These are phyloP conservation scores for Mucor lusitanicus DNA, from an alignment of 371 early-diverging fungal genomes.

Conservation along the genomic window DNA sequence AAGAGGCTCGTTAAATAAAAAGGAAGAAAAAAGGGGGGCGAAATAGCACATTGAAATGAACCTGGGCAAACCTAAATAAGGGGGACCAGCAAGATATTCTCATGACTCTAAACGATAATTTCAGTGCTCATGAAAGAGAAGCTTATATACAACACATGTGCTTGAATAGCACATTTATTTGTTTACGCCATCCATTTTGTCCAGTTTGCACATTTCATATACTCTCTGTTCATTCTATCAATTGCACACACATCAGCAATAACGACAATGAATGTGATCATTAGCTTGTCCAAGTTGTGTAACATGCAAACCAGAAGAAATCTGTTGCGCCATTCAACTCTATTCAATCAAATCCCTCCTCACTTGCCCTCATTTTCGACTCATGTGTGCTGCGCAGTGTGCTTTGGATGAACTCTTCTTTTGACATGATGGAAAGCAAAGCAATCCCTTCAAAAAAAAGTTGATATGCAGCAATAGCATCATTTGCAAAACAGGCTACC, in stretches of 20 bases:
- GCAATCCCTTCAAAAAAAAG: too few relatives aligned
- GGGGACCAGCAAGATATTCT: neutral
- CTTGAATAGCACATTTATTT: neutral
- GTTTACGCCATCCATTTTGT: neutral
- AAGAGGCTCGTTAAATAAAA: neutral
- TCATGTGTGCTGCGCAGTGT: neutral
- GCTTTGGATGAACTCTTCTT: neutral
- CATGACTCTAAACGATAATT: neutral
- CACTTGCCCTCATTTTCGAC: neutral
- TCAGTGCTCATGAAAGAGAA: too few relatives aligned
- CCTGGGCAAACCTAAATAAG: slow-evolving; percentile 1
- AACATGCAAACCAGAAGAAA: neutral
- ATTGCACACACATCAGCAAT: neutral
- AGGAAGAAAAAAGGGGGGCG: slow-evolving; percentile 6
- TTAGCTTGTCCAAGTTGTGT: neutral
- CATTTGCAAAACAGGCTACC: neutral
- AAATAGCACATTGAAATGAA: neutral
- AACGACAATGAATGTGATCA: neutral
- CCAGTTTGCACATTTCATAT: neutral
- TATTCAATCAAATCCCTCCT: neutral
- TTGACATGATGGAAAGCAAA: neutral
- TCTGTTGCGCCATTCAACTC: neutral
- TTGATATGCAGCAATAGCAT: neutral
- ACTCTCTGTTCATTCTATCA: neutral
- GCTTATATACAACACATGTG: neutral